phyloP scores from a whole-genome alignment of 2,329 filamentous ascomycete species.

The Eutypa lata region DNA sequence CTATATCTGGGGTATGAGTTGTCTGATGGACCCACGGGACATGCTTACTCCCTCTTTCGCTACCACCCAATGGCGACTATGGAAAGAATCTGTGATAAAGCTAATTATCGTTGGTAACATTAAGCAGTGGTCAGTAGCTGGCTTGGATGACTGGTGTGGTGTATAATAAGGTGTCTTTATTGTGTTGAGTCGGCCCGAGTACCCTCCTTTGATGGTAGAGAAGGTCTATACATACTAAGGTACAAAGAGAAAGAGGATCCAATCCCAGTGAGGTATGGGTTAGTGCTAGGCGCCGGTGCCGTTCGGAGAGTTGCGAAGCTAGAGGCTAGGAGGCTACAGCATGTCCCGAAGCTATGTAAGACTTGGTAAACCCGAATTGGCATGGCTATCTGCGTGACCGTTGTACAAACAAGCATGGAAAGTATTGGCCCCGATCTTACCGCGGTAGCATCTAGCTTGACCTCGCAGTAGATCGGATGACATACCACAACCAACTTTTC shows the following conservation, averaged over 20 bases:
- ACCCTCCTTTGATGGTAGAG: background rate
- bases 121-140: background rate
- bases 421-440: background rate
- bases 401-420: background rate
- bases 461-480: background rate
- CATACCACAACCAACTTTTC: background rate
- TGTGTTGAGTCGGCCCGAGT: background rate
- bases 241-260: background rate
- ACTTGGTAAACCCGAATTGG: background rate
- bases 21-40: background rate
- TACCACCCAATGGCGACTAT: background rate
- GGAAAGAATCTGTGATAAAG: background rate
- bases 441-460: background rate
- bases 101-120: background rate
- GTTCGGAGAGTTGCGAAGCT: background rate
- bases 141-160: background rate
- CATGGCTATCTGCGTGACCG: background rate
- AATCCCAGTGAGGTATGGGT: background rate
- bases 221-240: background rate
- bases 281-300: background rate
- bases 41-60: background rate
- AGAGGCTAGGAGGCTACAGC: background rate
- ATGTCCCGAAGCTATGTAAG: background rate
- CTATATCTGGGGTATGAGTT: background rate
- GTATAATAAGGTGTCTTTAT: background rate